Percentiles rank a stretch among this genome's conserved stretches.
Evolutionary conservation across 2,329 filamentous ascomycete species (phyloP).

Genomic region (Colletotrichum sp.): DNA sequence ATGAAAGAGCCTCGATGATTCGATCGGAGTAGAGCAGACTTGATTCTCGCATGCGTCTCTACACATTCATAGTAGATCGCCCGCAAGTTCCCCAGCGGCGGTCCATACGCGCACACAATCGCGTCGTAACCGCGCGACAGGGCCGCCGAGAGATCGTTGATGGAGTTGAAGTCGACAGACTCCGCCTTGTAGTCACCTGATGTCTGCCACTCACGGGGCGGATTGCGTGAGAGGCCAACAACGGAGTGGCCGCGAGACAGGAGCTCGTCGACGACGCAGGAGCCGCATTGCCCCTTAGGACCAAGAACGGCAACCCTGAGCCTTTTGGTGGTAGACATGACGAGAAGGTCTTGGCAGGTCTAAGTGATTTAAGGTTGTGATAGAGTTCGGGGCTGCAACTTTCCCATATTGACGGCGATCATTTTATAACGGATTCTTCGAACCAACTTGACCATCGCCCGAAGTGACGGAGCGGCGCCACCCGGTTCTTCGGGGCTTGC

Average conservation of each 20-base stretch:
- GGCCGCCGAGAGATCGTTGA: background rate
- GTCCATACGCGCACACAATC: background rate
- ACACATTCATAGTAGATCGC: background rate
- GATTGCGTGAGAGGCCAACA: background rate
- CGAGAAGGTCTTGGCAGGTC: background rate
- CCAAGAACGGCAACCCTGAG: background rate
- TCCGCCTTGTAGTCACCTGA: background rate
- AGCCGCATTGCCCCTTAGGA: background rate
- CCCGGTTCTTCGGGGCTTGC: background rate
- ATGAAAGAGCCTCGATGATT: background rate
- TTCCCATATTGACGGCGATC: background rate
- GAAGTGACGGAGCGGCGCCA: background rate
- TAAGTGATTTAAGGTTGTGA: background rate
- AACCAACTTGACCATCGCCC: background rate
- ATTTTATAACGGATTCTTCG: background rate
- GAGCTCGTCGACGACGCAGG: background rate
- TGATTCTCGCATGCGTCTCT: background rate
- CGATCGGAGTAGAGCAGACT: background rate
- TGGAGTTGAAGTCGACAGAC: background rate
- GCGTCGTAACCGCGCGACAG: background rate
- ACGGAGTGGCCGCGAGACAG: background rate
- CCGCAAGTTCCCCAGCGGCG: background rate
- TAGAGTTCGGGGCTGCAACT: background rate
- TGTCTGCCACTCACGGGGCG: background rate
- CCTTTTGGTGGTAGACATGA: background rate